These are phyloP conservation scores for Populus tomentosa DNA, from an alignment of 441 rosid species.

Conservation along the genomic window DNA sequence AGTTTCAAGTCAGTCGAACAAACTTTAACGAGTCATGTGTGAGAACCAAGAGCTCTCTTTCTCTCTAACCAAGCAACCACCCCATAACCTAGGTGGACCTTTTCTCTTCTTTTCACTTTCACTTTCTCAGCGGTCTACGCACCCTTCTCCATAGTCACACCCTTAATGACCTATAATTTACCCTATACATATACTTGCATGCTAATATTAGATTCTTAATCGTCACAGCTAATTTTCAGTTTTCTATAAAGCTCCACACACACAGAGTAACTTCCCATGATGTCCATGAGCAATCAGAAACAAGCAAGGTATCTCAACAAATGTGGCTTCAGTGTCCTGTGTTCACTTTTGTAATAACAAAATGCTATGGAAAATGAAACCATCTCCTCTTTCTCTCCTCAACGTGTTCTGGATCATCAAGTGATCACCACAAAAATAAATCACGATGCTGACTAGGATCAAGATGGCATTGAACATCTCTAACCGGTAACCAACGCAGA, in stretches of 20 bases:
- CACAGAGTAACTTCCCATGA: neutral
- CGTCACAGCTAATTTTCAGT: neutral
- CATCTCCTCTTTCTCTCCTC: neutral
- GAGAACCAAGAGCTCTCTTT: slow-evolving; percentile 19
- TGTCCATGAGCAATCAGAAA: neutral
- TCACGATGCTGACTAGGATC: neutral
- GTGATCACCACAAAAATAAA: neutral
- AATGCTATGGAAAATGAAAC: neutral
- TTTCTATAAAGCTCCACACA: neutral
- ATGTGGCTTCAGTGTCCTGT: neutral
- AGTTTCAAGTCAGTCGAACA: slow-evolving; percentile 10
- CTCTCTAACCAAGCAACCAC: slow-evolving; percentile 10
- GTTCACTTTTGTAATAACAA: neutral
- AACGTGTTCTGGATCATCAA: neutral
- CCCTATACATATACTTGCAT: neutral
- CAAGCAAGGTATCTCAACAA: neutral
- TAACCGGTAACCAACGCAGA: neutral
- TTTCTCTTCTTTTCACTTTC: slow-evolving; percentile 27
- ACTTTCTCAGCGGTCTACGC: slow-evolving; percentile 10
- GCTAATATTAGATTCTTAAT: neutral
- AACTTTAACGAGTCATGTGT: slow-evolving; percentile 19
- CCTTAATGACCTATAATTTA: neutral
- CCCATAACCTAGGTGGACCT: neutral
- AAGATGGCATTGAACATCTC: neutral
- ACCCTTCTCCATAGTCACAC: slow-evolving; percentile 9